phyloP scores from a whole-genome alignment of 257 asterid species.

The Ilex aquifolium region DNA sequence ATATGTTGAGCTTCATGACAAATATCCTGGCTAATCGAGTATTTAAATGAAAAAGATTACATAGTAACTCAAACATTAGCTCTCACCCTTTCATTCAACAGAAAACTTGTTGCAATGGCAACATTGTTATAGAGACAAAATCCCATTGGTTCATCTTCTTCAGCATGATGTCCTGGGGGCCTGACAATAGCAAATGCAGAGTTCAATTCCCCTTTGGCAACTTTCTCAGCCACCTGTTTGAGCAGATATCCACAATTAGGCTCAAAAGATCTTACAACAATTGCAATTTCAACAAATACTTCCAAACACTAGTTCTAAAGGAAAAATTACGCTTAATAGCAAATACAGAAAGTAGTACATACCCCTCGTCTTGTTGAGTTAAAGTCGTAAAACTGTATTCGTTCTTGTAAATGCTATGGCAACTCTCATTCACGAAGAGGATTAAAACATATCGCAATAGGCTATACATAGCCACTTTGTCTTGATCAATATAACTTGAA shows the following conservation, averaged over 20 bases:
- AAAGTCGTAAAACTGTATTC: too few species aligned
- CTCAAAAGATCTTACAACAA: not conserved
- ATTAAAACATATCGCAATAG: too few species aligned
- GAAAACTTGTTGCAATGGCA: conserved; percentile 70
- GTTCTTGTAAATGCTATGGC: too few species aligned
- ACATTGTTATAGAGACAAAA: conserved; percentile 92
- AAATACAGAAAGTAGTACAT: not conserved
- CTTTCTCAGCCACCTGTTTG: conserved; percentile 71
- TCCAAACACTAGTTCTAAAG: too few species aligned
- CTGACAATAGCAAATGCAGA: conserved; percentile 88
- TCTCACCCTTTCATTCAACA: conserved; percentile 78
- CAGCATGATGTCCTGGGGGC: conserved; percentile 99
- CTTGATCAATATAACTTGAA: too few species aligned
- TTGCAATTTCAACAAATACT: not conserved
- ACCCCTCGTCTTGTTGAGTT: too few species aligned
- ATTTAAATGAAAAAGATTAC: conserved; percentile 10
- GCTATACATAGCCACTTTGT: too few species aligned
- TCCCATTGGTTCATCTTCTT: conserved; percentile 81
- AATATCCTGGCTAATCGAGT: conserved; percentile 3
- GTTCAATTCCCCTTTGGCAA: conserved; percentile 78
- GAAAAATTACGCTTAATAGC: not conserved
- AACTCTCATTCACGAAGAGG: too few species aligned
- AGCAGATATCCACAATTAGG: conserved; percentile 2
- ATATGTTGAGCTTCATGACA: not conserved
- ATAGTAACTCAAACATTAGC: conserved; percentile 9